phyloP scores from a whole-genome alignment of 2,329 filamentous ascomycete species.

The Talaromyces amestolkiae region DNA sequence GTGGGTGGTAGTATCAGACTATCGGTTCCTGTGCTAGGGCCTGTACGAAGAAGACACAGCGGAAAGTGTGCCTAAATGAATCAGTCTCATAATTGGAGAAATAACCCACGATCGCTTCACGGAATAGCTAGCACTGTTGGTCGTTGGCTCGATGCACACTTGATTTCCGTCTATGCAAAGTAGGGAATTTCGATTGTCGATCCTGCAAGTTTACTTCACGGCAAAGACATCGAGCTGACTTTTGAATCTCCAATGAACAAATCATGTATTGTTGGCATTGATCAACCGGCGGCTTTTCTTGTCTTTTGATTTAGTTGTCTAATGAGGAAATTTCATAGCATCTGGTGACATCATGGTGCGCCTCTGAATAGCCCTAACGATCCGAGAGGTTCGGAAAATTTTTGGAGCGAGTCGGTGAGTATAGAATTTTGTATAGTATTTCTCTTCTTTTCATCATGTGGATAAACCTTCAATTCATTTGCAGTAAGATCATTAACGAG shows the following conservation, averaged over 20 bases:
- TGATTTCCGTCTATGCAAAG: background rate
- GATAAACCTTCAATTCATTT: background rate
- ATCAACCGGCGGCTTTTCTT: background rate
- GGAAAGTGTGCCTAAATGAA: background rate
- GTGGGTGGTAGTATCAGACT: slow-evolving; percentile 1
- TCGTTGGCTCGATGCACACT: background rate
- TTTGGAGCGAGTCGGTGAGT: background rate
- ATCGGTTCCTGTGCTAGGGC: background rate
- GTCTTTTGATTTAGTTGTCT: background rate
- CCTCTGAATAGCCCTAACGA: background rate
- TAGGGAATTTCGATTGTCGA: background rate
- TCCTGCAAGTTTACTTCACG: background rate
- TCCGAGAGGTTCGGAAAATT: background rate
- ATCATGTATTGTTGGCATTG: background rate
- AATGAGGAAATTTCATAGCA: background rate
- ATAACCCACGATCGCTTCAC: background rate
- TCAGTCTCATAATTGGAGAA: background rate
- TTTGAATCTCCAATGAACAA: background rate
- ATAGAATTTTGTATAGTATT: background rate
- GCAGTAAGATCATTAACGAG: background rate
- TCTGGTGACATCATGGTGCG: background rate
- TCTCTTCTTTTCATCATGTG: background rate
- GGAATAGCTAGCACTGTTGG: background rate
- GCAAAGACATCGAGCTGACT: background rate
- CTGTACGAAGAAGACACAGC: background rate